Evolutionary conservation across 2,329 filamentous ascomycete species (phyloP), one percentile per base, ranked within the genome.

Genomic region (Fusarium algeriense): DNA sequence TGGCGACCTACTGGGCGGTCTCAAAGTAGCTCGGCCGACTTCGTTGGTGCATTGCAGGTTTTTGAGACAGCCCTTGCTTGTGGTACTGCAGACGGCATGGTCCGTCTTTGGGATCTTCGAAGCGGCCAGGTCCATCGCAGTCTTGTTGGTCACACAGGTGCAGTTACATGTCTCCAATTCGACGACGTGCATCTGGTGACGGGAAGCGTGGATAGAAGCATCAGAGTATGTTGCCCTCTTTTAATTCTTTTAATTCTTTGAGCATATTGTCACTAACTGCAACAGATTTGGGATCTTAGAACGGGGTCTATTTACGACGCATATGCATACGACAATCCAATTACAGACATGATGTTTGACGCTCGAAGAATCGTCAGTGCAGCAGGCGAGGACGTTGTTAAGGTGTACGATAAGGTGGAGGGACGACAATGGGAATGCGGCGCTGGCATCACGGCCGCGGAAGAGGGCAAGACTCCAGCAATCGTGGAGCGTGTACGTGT

Each of bases 311-410:
- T 99, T 75, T 92, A 92, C 80, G 96, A 99, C 80, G 96, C 95
- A 20, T 99, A 95, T 81, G 96, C 95, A 26, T 99, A 98, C 82
- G 95, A 98, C 78, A 88, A 93, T 77, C 90, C 95, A 1, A 89
- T 99, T 62, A 97, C 94, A 35, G 93, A 92, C 85, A 97, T 98
- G 94, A 97, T 97, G 91, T 99, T 99, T 80, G 96, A 99, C 81
- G 84, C 89, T 17, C 91, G 95, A 56, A 90, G 95, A 54, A 99
- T 99, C 73, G 94, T 96, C 37, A 90, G 92, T 56, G 95, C 96
- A 5, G 94, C 94, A 0, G 93, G 95, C 44, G 96, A 98, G 81
- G 91, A 94, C 77, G 94, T 98, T 28, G 95, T 96, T 75, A 99
- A 99, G 83, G 92, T 99, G 65, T 99, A 98, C 83, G 96, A 99